Evolutionary conservation across 495 filamentous ascomycete species (phyloP).

Genomic region (Immersiella caudata): DNA sequence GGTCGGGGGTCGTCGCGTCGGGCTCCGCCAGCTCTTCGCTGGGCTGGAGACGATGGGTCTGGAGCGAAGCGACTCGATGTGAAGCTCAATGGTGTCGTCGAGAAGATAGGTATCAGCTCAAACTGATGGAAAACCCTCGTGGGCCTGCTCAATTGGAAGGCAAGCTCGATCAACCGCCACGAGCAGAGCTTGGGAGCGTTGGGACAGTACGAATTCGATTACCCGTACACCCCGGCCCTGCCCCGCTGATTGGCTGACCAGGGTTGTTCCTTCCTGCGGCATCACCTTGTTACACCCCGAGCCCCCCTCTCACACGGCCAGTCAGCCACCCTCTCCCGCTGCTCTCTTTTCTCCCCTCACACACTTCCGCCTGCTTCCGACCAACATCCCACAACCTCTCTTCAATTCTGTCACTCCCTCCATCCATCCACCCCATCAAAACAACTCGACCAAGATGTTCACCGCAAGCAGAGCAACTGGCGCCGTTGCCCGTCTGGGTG

Average conservation of each 20-base stretch:
- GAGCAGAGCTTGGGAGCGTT: background rate
- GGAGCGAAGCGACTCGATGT: background rate
- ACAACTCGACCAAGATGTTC: constrained; percentile 26
- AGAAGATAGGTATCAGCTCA: no score
- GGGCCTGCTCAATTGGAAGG: background rate
- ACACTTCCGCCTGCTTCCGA: background rate
- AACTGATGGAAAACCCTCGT: background rate
- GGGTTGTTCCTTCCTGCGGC: background rate
- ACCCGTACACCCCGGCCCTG: background rate
- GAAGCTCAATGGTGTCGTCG: background rate
- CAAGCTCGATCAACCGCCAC: background rate
- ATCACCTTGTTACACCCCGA: constrained; percentile 1
- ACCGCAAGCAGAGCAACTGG: constrained; percentile 29
- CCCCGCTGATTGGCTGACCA: background rate
- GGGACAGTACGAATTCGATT: background rate
- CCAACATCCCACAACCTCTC: background rate
- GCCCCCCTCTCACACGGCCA: background rate
- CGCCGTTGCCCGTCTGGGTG: constrained; percentile 29
- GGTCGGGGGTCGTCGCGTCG: background rate
- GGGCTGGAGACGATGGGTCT: background rate
- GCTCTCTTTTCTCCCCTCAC: background rate
- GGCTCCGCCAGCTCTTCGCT: background rate
- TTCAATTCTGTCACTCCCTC: background rate
- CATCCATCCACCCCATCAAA: constrained; percentile 13
- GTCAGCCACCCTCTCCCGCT: background rate